Base-by-base conservation (phyloP, 306 rosid species). In the Vigna nakashimae region DNA sequence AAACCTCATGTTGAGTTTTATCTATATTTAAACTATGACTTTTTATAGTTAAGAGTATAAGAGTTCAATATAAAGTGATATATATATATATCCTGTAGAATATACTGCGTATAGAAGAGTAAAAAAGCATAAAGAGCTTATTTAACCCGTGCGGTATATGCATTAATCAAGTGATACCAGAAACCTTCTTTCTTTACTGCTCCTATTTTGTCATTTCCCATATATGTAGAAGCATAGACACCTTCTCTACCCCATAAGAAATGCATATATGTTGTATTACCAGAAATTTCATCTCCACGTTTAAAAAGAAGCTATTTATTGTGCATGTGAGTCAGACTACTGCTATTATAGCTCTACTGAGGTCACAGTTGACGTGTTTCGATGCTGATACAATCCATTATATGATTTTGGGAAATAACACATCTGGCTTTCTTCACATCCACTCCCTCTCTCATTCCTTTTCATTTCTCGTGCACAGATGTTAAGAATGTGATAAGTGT, bases 101-200 rank as follows among this genome's bases (percentile, higher is more conserved):
- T 45, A 12, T 45, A 12, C 34, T 30, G 34, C 34, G 34, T 30
- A 4, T 3, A 45, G 5, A 45, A 45, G 50, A 45, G 50, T 45
- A 45, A 45, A 45, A 45, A 45, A 45, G 15, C 67, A 77, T 9
- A 84, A 79, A 20, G 58, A 52, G 18, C 82, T 80, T 84, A 62
- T 80, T 84, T 87, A 77, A 79, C 81, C 75, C 87, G 83, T 85
- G 88, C 24, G 80, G 65, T 83, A 86, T 88, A 77, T 78, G 72
- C 18, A 58, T 73, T 28, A 12, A 83, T 65, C 4, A 77, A 77
- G 3, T 11, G 50, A 46, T 62, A 48, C 86, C 26, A 43, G 76
- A 82, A 79, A 82, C 58, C 50, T 17, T 80, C 79, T 80, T 30
- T 73, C 78, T 80, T 73, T 75, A 69, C 75, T n/a, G 56, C 76